A percentile compares a stretch with the other conserved stretches of the same genome.
These are phyloP conservation scores for Yamadazyma dendronema DNA, from an alignment of 1,139 yeast species.

Conservation along the genomic window DNA sequence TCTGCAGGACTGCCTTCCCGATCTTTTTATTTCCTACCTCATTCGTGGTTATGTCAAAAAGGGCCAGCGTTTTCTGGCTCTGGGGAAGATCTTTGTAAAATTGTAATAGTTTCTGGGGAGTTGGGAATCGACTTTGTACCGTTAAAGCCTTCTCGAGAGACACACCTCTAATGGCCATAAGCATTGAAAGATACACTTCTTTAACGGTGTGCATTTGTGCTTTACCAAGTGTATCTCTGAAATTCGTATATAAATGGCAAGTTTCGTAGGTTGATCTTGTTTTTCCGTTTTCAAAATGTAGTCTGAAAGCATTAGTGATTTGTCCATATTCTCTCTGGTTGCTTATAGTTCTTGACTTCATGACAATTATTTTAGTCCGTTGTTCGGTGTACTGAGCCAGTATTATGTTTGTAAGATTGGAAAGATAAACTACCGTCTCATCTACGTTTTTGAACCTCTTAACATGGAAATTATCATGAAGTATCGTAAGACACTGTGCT, in stretches of 20 bases:
- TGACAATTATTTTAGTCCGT: conserved; percentile 38
- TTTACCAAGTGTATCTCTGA: conserved; percentile 71
- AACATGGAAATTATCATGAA: conserved; percentile 64
- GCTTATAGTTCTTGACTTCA: conserved; percentile 49
- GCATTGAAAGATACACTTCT: conserved; percentile 72
- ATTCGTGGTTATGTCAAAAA: conserved; percentile 44
- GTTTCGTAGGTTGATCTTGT: conserved; percentile 35
- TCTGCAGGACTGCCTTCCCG: conserved; percentile 57
- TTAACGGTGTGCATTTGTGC: conserved; percentile 67
- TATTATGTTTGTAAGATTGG: conserved; percentile 54
- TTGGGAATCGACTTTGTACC: conserved; percentile 64
- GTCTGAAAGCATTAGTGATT: conserved; percentile 40
- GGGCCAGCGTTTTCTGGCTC: conserved; percentile 36
- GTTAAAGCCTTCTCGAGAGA: conserved; percentile 81
- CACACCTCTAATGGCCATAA: conserved; percentile 78
- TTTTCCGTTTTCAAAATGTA: conserved; percentile 33
- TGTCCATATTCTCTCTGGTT: conserved; percentile 52
- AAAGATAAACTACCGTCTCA: conserved; percentile 68
- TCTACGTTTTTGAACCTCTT: conserved; percentile 70
- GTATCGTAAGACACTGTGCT: conserved; percentile 69
- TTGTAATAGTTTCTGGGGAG: conserved; percentile 56
- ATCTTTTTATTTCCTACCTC: conserved; percentile 64
- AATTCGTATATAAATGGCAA: conserved; percentile 64
- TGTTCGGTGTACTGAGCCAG: conserved; percentile 28
- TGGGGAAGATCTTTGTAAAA: conserved; percentile 23